Evolutionary conservation across 805 yeast species (phyloP), one percentile per base, ranked within the genome.

Genomic region (Candida cerambycidarum): DNA sequence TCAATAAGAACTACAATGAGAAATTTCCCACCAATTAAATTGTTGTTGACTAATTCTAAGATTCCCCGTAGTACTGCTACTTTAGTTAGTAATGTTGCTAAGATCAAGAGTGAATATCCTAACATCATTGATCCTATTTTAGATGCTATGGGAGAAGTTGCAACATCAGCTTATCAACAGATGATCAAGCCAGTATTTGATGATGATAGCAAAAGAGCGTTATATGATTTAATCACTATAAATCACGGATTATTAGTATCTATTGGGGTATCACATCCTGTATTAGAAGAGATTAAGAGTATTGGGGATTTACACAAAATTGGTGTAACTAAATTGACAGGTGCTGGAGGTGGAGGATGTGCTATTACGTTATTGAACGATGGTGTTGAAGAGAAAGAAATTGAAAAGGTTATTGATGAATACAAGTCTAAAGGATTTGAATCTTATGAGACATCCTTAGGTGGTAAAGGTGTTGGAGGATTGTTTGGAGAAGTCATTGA

Each of bases 261-360:
- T 0, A 62, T 93, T 12, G 96, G 97, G 3, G 99, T 93, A 8
- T 83, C 95, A 17, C 99, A 93, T 61, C 96, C 97, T 7, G 74
- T 84, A n/a, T 70, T 93, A 45, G 99, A 93, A 59, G 69, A 73
- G 39, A 79, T 92, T 21, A 83, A 81, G 55, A 64, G 78, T 15
- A 67, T 79, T n/a, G 76, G 88, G 17, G 90, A 85, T 56, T 74
- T 72, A 39, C 54, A 79, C 43, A 59, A 69, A 3, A 62, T 93
- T 13, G 99, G 99, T 6, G 81, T 85, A 44, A 92, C 99, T 0
- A 93, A 93, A 61, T 75, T 93, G 42, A 93, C 99, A 0, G 99
- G 99, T 32, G 99, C 99, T 0, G 99, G 99, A 27, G 99, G 99
- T 15, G 99, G 99, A 39, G 99, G 99, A 2, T 93, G 99, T 70